Evolutionary conservation across 495 filamentous ascomycete genomes (phyloP).

Genomic region (Annulohypoxylon bovei): DNA sequence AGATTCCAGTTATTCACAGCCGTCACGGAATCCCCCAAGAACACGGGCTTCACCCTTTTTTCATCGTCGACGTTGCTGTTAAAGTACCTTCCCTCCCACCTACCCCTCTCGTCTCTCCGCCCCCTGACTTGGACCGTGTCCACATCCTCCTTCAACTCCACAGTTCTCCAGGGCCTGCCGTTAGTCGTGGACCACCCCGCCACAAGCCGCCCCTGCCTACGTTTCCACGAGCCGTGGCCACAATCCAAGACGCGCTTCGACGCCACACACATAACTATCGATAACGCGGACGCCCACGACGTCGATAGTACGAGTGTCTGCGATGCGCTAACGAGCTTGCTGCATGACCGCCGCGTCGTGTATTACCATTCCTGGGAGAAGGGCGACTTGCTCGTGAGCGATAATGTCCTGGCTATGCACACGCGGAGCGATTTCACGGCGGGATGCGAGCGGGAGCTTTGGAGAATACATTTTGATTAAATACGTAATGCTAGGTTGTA

Average conservation of each 20-base stretch:
- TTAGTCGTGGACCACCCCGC: conserved; percentile 61
- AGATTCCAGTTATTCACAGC: conserved; percentile 65
- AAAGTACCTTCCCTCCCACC: conserved; percentile 56
- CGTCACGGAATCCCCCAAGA: conserved; percentile 56
- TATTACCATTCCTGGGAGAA: conserved; percentile 61
- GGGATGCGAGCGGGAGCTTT: conserved; percentile 24
- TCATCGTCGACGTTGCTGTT: conserved; percentile 61
- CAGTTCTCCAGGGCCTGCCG: conserved; percentile 53
- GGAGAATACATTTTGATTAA: conserved; percentile 37
- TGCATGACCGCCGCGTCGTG: conserved; percentile 62
- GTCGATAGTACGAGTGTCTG: conserved; percentile 25
- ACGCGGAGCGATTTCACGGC: conserved; percentile 57
- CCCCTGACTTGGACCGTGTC: conserved; percentile 55
- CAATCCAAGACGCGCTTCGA: conserved; percentile 59
- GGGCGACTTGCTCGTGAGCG: conserved; percentile 65
- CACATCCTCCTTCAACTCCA: conserved; percentile 54
- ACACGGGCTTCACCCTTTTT: conserved; percentile 63
- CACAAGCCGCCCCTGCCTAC: conserved; percentile 55
- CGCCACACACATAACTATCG: conserved; percentile 57
- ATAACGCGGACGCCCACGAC: conserved; percentile 44
- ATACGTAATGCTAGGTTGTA: not conserved
- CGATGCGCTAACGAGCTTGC: conserved; percentile 45
- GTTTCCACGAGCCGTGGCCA: conserved; percentile 67
- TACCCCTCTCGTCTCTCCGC: conserved; percentile 52
- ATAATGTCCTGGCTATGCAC: conserved; percentile 64